phyloP scores from a whole-genome alignment of 2,329 filamentous ascomycete genomes.

The Colletotrichum acutatum region DNA sequence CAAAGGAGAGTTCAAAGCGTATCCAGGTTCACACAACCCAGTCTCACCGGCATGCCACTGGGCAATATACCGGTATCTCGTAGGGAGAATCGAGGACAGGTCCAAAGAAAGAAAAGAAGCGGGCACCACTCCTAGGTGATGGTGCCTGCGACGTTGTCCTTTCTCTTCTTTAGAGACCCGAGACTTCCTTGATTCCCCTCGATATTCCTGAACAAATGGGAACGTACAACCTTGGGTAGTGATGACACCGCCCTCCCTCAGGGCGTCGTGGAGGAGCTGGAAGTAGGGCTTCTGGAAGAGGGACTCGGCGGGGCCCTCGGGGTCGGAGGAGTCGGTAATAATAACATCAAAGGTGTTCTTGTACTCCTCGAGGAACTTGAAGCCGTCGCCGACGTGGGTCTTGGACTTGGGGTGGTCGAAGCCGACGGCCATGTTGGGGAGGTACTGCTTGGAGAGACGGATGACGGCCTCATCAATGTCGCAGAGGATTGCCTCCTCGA shows the following conservation, averaged over 20 bases:
- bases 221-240: slow-evolving; percentile 99
- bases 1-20: slow-evolving; percentile 29
- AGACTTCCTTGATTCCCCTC: slow-evolving; percentile 34
- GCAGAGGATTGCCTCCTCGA: slow-evolving; percentile 96
- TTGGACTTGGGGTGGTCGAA: slow-evolving; percentile 95
- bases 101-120: slow-evolving; percentile 40
- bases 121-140: slow-evolving; percentile 42
- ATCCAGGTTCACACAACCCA: slow-evolving; percentile 19
- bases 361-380: slow-evolving; percentile 97
- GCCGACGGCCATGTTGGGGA: slow-evolving; percentile 91
- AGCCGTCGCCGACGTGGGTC: slow-evolving; percentile 94
- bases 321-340: slow-evolving; percentile 98
- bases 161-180: neutral
- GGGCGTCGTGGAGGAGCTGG: slow-evolving; percentile 88
- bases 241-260: slow-evolving; percentile 96
- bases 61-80: slow-evolving; percentile 5
- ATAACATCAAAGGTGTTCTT: slow-evolving; percentile 99
- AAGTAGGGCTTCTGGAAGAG: slow-evolving; percentile 99
- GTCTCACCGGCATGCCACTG: slow-evolving; percentile 28
- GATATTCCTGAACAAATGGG: slow-evolving; percentile 65
- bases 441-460: slow-evolving; percentile 97
- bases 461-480: slow-evolving; percentile 99
- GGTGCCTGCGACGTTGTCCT: slow-evolving; percentile 2
- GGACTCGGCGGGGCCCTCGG: slow-evolving; percentile 94
- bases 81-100: slow-evolving; percentile 32